A percentile compares a stretch with the other conserved stretches of the same genome.
Evolutionary conservation across 768 basidiomycete species (phyloP).

Genomic region (Lactarius trivialis): DNA sequence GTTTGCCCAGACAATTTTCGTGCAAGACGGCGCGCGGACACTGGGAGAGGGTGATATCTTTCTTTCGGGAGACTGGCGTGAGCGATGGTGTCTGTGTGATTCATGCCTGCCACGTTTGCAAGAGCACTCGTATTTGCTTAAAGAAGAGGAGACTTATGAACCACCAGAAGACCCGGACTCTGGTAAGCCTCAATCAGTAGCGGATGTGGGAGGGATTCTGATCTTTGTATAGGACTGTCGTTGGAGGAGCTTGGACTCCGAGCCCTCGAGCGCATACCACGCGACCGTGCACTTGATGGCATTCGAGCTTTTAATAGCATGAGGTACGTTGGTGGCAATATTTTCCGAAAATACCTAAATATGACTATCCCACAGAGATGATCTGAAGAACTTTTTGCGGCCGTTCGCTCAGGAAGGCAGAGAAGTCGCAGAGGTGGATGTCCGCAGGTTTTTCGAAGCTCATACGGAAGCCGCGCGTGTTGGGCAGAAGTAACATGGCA

Average conservation of each 20-base stretch:
- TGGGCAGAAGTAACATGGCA: not conserved
- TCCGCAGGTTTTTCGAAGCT: constrained; percentile 18
- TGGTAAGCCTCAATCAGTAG: constrained; percentile 36
- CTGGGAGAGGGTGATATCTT: constrained; percentile 69
- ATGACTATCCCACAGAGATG: constrained; percentile 43
- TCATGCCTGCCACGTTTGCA: constrained; percentile 55
- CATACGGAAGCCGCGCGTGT: constrained; percentile 4
- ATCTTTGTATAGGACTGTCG: constrained; percentile 50
- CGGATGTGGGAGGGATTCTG: not conserved
- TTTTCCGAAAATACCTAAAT: not conserved
- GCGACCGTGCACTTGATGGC: constrained; percentile 76
- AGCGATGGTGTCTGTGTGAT: constrained; percentile 73
- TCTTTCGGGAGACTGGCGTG: constrained; percentile 63
- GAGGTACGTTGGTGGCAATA: constrained; percentile 44
- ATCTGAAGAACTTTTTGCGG: constrained; percentile 27
- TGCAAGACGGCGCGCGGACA: constrained; percentile 23
- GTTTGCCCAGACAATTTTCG: constrained; percentile 42
- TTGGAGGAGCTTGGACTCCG: constrained; percentile 81
- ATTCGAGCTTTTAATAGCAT: constrained; percentile 80
- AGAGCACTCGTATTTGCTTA: constrained; percentile 51
- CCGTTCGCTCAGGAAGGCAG: constrained; percentile 20
- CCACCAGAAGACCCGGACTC: constrained; percentile 85
- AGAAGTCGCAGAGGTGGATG: constrained; percentile 16
- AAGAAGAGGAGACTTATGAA: constrained; percentile 80
- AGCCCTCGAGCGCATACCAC: constrained; percentile 64